Percentiles rank a stretch among this genome's conserved stretches.
phyloP scores from a whole-genome alignment of 768 basidiomycete species.

The Krasilnikovozyma curviuscula region DNA sequence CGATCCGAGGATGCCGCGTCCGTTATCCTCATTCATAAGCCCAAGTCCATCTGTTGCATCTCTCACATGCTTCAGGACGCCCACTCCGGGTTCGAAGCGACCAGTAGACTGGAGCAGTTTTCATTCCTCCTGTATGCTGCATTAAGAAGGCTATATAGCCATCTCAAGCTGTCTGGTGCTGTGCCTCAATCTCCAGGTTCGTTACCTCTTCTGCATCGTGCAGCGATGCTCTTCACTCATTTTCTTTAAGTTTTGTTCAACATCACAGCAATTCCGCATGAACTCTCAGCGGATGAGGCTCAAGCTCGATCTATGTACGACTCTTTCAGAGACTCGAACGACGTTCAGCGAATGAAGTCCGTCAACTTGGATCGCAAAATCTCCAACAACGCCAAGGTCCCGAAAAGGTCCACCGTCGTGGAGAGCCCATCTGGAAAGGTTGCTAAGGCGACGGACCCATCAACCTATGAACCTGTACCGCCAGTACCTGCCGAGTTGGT shows the following conservation, averaged over 20 bases:
- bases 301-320: constrained; percentile 31
- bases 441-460: constrained; percentile 40
- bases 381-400: constrained; percentile 62
- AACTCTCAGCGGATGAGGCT: background rate
- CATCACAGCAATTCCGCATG: background rate
- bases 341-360: constrained; percentile 87
- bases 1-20: background rate
- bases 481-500: too few relatives aligned
- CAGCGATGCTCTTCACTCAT: background rate
- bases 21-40: background rate
- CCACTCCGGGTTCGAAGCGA: constrained; percentile 63
- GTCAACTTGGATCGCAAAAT: constrained; percentile 88
- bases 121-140: constrained; percentile 93
- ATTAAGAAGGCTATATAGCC: constrained; percentile 68
- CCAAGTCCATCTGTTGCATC: constrained; percentile 44
- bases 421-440: constrained; percentile 81
- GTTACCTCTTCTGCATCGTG: background rate
- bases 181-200: constrained; percentile 42
- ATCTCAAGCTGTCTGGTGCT: too few relatives aligned
- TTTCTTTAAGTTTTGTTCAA: background rate
- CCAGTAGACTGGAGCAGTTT: constrained; percentile 89
- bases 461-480: too few relatives aligned
- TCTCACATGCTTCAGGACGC: constrained; percentile 54
- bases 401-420: constrained; percentile 84
- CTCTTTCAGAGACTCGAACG: constrained; percentile 65